phyloP scores from a whole-genome alignment of 73 alveolate genomes.

The Urostyla sp. region DNA sequence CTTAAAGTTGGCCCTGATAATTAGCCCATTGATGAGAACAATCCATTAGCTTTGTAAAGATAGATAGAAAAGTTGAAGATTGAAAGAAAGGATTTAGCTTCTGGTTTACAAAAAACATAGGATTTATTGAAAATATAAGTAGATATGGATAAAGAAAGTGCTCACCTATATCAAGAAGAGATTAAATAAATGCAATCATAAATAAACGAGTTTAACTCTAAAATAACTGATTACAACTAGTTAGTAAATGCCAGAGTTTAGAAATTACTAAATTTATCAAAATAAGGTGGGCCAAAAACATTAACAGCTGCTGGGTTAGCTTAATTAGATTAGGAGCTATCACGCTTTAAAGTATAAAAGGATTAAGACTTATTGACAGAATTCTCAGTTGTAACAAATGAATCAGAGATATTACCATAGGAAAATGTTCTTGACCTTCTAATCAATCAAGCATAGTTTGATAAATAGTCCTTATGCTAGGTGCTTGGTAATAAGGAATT shows the following conservation, averaged over 20 bases:
- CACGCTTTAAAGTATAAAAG: not conserved
- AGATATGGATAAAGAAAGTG: slow-evolving; percentile 88
- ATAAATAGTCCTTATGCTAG: slow-evolving; percentile 39
- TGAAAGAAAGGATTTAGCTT: slow-evolving; percentile 93
- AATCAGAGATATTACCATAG: slow-evolving; percentile 37
- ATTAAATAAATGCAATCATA: slow-evolving; percentile 70
- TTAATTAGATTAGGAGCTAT: slow-evolving; percentile 19
- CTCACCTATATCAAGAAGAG: slow-evolving; percentile 78
- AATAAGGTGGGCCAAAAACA: not conserved
- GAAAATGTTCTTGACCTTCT: slow-evolving; percentile 66
- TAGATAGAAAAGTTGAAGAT: slow-evolving; percentile 91
- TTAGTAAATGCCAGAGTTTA: slow-evolving; percentile 11
- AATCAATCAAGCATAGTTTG: slow-evolving; percentile 53
- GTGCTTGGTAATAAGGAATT: slow-evolving; percentile 49
- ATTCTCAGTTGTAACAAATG: slow-evolving; percentile 58
- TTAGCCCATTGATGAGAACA: slow-evolving; percentile 66
- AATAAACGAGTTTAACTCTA: slow-evolving; percentile 1
- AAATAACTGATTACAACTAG: slow-evolving; percentile 12
- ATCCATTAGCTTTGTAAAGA: slow-evolving; percentile 62
- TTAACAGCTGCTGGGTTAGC: slow-evolving; percentile 41
- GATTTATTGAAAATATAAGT: slow-evolving; percentile 71
- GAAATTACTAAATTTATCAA: slow-evolving; percentile 16
- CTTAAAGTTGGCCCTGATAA: slow-evolving; percentile 82
- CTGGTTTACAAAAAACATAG: slow-evolving; percentile 91
- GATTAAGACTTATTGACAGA: slow-evolving; percentile 55